A percentile compares a stretch with the other conserved stretches of the same genome.
Evolutionary conservation across 1,284 basidiomycete species (phyloP).

Genomic region (Gastroboletus turbinatus): DNA sequence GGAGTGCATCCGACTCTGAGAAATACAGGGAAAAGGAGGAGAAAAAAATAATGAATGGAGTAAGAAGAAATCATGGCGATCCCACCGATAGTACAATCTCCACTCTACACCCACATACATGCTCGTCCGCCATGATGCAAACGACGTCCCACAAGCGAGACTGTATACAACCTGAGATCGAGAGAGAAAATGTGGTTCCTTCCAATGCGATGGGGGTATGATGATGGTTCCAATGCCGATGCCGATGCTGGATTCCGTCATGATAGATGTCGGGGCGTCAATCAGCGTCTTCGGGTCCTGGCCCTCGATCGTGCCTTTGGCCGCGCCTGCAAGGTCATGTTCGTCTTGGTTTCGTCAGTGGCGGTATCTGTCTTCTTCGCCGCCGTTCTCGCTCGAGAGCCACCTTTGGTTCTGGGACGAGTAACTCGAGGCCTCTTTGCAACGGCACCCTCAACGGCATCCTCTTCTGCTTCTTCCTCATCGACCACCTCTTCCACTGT

Average conservation of each 20-base stretch:
- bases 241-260: constrained; percentile 13
- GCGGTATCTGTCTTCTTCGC: constrained; percentile 18
- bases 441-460: constrained; percentile 11
- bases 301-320: constrained; percentile 34
- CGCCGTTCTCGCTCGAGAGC: constrained; percentile 17
- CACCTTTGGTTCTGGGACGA: constrained; percentile 27
- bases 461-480: constrained; percentile 18
- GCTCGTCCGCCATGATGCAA: constrained; percentile 3
- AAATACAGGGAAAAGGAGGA: constrained; percentile 19
- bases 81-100: constrained; percentile 15
- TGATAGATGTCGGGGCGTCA: constrained; percentile 8
- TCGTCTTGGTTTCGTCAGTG: constrained; percentile 18
- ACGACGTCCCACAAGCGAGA: constrained; percentile 8
- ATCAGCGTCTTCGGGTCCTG: constrained; percentile 32
- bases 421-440: constrained; percentile 22
- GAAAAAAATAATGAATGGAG: neutral
- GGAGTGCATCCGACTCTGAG: constrained; percentile 8
- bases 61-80: constrained; percentile 11
- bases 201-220: constrained; percentile 24
- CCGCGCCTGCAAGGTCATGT: constrained; percentile 24
- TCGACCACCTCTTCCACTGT: constrained; percentile 12
- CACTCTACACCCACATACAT: constrained; percentile 13
- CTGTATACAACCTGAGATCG: constrained; percentile 29
- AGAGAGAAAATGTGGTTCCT: constrained; percentile 22
- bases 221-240: constrained; percentile 16